These are phyloP conservation scores for Astragalus membranaceus DNA, from an alignment of 306 rosid genomes.

Conservation along the genomic window DNA sequence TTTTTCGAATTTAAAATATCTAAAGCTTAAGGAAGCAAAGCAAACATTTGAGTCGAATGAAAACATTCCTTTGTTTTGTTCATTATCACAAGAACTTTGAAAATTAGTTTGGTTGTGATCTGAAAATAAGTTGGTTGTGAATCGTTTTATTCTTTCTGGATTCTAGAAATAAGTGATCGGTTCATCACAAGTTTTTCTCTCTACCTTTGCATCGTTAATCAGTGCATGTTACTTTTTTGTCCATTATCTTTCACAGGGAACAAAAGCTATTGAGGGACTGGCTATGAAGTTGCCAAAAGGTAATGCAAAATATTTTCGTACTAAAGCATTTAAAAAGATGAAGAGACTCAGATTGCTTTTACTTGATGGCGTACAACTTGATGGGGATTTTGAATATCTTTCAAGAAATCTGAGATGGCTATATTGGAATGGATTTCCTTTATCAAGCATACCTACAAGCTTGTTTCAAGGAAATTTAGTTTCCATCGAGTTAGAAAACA, in stretches of 20 bases:
- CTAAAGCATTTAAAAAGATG: conserved; percentile 20
- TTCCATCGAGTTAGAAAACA: neutral
- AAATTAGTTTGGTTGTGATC: neutral
- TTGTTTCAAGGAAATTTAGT: neutral
- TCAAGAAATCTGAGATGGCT: conserved; percentile 8
- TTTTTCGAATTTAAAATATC: neutral
- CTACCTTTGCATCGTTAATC: neutral
- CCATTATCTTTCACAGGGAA: neutral
- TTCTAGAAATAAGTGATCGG: too few relatives aligned
- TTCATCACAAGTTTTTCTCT: neutral
- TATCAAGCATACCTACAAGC: neutral
- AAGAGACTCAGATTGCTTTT: neutral
- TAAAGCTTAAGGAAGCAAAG: neutral
- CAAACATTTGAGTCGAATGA: neutral
- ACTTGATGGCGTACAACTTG: neutral
- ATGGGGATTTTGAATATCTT: conserved; percentile 15
- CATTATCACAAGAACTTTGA: neutral
- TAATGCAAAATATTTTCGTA: neutral
- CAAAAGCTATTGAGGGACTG: conserved; percentile 7
- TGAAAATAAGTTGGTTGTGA: neutral
- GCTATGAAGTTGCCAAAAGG: neutral
- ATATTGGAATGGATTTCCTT: conserved; percentile 5
- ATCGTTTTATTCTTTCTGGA: too few relatives aligned
- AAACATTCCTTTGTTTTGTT: neutral
- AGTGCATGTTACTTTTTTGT: neutral